A percentile compares a stretch with the other conserved stretches of the same genome.
These are phyloP conservation scores for Aspergillus tamarii DNA, from an alignment of 2,329 filamentous ascomycete genomes.

Conservation along the genomic window DNA sequence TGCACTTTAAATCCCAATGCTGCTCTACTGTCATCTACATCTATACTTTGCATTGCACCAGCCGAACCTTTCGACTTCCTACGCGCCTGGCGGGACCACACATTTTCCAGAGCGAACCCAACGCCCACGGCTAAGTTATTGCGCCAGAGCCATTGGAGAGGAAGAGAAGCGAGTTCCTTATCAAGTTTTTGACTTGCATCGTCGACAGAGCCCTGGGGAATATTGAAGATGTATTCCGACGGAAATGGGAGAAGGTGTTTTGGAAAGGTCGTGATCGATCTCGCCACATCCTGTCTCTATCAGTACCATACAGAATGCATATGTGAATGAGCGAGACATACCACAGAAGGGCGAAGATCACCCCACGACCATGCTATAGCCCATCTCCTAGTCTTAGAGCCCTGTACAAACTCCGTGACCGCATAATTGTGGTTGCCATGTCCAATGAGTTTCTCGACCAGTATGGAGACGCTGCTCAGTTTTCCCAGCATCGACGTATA, in stretches of 20 bases:
- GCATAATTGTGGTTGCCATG: constrained; percentile 74
- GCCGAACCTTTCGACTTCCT: constrained; percentile 52
- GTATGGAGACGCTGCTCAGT: constrained; percentile 65
- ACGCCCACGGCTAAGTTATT: constrained; percentile 56
- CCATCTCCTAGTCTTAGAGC: constrained; percentile 80
- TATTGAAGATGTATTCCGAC: constrained; percentile 52
- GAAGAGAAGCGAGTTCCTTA: constrained; percentile 57
- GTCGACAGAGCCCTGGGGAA: constrained; percentile 32
- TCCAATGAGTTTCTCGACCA: constrained; percentile 62
- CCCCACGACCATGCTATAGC: constrained; percentile 85
- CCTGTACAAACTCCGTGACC: constrained; percentile 77
- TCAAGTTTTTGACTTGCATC: constrained; percentile 45
- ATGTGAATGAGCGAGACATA: constrained; percentile 26
- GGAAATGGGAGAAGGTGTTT: constrained; percentile 58
- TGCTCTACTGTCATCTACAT: constrained; percentile 42
- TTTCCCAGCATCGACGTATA: constrained; percentile 93
- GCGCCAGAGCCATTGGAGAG: constrained; percentile 70
- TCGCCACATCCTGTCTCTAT: constrained; percentile 33
- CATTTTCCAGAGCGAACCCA: constrained; percentile 67
- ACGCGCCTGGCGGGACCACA: constrained; percentile 77
- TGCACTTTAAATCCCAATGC: constrained; percentile 63
- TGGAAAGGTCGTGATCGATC: constrained; percentile 48
- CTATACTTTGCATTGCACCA: constrained; percentile 31
- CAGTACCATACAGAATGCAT: constrained; percentile 6
- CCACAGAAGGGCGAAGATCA: constrained; percentile 64